phyloP scores from a whole-genome alignment of 192 early-diverging fungal species.

The Pecoramyces ruminantium region DNA sequence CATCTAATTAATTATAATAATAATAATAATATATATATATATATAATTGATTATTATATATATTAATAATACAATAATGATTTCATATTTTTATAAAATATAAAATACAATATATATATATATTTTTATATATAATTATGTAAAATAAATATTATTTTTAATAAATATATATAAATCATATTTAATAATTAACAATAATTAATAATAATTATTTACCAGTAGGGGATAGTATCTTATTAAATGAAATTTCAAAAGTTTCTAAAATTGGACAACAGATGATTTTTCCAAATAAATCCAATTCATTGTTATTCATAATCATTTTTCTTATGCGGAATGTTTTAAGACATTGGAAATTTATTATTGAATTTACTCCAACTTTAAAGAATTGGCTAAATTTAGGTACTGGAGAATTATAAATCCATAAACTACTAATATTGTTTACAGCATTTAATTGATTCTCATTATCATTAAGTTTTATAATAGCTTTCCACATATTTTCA shows the following conservation, averaged over 20 bases:
- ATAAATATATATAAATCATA: no score
- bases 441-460: neutral
- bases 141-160: no score
- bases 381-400: neutral
- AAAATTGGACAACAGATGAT: neutral
- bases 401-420: neutral
- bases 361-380: neutral
- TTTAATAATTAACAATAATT: no score
- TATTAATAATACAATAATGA: no score
- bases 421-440: neutral
- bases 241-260: neutral
- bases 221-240: neutral
- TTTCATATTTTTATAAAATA: no score
- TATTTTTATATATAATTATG: no score
- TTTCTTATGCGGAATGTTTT: neutral
- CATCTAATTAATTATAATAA: no score
- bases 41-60: no score
- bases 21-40: no score
- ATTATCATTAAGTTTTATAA: neutral
- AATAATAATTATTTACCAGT: neutral
- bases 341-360: neutral
- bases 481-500: neutral
- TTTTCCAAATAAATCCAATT: neutral
- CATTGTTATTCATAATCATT: neutral
- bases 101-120: no score